Percentiles rank a stretch among this genome's conserved stretches.
phyloP scores from a whole-genome alignment of 768 basidiomycete species.

The Daedaleopsis sinensis region DNA sequence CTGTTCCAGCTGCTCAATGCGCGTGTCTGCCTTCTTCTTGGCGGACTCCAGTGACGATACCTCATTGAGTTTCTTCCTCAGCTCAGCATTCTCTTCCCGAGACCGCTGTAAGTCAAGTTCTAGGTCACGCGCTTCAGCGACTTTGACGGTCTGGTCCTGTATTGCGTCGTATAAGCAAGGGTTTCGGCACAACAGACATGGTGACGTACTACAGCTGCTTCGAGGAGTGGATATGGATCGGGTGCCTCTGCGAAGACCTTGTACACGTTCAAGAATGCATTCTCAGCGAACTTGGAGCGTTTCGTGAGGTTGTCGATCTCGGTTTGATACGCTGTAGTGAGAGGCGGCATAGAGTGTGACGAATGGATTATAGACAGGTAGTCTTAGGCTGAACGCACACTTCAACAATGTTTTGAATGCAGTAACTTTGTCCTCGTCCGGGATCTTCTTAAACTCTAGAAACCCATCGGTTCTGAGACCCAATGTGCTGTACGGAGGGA shows the following conservation, averaged over 20 bases:
- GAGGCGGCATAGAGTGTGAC: no score
- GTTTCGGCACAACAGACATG: background rate
- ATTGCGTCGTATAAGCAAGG: background rate
- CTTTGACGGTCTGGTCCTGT: conserved; percentile 93
- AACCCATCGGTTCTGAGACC: background rate
- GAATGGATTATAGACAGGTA: background rate
- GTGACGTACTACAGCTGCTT: conserved; percentile 80
- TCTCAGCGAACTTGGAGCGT: conserved; percentile 90
- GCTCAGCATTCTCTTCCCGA: conserved; percentile 80
- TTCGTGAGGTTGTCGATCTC: conserved; percentile 97
- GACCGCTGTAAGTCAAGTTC: conserved; percentile 74
- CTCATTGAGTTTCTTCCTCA: conserved; percentile 73
- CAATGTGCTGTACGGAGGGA: background rate
- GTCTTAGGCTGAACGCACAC: conserved; percentile 45
- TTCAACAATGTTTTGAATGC: conserved; percentile 92
- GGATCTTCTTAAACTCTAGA: conserved; percentile 95
- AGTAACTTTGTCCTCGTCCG: conserved; percentile 85
- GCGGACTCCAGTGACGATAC: conserved; percentile 62
- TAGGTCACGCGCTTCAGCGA: conserved; percentile 76
- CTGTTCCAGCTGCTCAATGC: conserved; percentile 78
- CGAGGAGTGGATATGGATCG: conserved; percentile 95
- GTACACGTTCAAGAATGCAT: conserved; percentile 95
- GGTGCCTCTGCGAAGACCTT: conserved; percentile 96
- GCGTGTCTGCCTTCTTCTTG: conserved; percentile 75
- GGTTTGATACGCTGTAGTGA: conserved; percentile 79